Evolutionary conservation across 805 yeast species (phyloP).

Genomic region (Cyberlindnera euphorbiiphila): DNA sequence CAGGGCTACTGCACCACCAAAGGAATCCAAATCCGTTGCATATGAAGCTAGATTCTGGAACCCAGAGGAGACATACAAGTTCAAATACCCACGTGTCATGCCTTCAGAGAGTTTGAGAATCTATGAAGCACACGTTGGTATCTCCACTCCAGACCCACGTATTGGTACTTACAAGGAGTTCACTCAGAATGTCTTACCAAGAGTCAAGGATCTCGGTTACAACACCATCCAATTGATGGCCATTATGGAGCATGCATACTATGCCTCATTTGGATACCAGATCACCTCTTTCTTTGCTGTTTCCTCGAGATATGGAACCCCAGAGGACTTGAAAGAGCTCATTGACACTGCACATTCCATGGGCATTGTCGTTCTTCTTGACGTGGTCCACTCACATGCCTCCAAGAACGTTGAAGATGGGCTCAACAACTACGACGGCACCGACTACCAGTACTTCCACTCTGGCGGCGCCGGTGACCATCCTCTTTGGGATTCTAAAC

Average conservation of each 20-base stretch:
- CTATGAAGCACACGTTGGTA: conserved; percentile 95
- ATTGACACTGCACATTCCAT: conserved; percentile 87
- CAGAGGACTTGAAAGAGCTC: conserved; percentile 88
- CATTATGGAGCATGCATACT: conserved; percentile 97
- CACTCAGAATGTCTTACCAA: conserved; percentile 75
- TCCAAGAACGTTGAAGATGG: conserved; percentile 95
- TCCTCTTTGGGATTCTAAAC: conserved; percentile 92
- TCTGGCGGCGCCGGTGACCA: conserved; percentile 87
- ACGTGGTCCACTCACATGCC: conserved; percentile 94
- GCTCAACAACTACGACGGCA: conserved; percentile 87
- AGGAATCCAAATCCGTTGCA: conserved; percentile 41
- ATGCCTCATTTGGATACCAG: conserved; percentile 98
- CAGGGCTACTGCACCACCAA: conserved; percentile 74
- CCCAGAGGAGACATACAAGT: conserved; percentile 46
- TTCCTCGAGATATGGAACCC: conserved; percentile 89
- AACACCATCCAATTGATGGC: conserved; percentile 97
- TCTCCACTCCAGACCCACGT: conserved; percentile 84
- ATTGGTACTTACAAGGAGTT: conserved; percentile 85
- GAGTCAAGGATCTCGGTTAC: conserved; percentile 80
- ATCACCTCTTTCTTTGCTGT: conserved; percentile 88
- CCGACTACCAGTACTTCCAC: conserved; percentile 93
- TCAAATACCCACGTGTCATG: conserved; percentile 62
- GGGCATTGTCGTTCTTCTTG: conserved; percentile 83
- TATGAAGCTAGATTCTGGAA: conserved; percentile 96
- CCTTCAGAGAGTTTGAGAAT: conserved; percentile 55